Evolutionary conservation across 768 basidiomycete species (phyloP).

Genomic region (Calocera cornea): DNA sequence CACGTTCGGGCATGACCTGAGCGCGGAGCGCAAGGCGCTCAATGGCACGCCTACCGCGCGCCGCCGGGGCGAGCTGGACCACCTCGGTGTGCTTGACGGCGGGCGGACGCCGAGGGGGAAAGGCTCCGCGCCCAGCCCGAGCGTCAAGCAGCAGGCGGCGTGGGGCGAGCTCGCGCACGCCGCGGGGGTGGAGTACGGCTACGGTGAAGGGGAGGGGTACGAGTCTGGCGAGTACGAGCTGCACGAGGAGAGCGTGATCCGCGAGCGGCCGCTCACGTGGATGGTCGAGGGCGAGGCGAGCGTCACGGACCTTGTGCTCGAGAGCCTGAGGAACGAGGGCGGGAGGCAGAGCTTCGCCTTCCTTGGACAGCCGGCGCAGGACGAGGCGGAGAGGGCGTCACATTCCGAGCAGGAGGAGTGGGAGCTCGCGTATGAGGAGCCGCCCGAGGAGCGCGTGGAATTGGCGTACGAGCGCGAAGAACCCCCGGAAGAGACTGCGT

Average conservation of each 20-base stretch:
- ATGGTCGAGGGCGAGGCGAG: conserved; percentile 5
- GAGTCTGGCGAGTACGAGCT: neutral
- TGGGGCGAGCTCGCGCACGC: neutral
- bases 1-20: neutral
- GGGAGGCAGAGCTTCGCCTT: neutral
- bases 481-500: neutral
- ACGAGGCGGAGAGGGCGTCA: too few species aligned
- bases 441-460: neutral
- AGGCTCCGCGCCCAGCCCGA: neutral
- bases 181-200: neutral
- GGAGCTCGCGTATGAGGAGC: neutral
- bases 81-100: neutral
- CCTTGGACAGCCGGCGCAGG: neutral
- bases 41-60: neutral
- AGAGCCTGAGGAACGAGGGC: neutral
- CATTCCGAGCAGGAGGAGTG: neutral
- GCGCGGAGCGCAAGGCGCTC: neutral
- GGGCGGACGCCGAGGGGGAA: neutral
- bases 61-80: neutral
- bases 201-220: neutral
- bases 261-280: conserved; percentile 3
- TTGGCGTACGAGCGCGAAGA: neutral
- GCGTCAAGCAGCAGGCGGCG: neutral
- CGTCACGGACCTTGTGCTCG: neutral
- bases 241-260: conserved; percentile 3